Percentiles rank a stretch among this genome's conserved stretches.
Conservation (phyloP, 73 alveolate species). For the Paramecium caudatum region DNA sequence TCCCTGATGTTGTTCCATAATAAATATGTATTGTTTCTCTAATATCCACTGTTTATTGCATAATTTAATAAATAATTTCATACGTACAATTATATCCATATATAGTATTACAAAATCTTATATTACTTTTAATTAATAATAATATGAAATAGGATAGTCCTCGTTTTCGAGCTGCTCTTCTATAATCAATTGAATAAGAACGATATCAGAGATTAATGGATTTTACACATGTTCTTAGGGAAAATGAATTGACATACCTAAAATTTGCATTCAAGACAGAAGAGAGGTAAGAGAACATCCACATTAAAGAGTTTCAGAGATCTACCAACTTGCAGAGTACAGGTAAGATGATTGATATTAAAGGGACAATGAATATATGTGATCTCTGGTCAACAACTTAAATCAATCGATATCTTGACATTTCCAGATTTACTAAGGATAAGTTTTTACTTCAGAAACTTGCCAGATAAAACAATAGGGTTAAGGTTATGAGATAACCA, state of each 20-base stretch:
- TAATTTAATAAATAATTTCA: constrained; percentile 10
- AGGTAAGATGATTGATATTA: neutral
- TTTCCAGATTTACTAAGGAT: constrained; percentile 5
- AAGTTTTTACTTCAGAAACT: neutral
- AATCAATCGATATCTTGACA: neutral
- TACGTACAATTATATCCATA: constrained; percentile 46
- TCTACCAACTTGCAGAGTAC: neutral
- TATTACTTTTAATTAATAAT: no score
- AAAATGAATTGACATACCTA: neutral
- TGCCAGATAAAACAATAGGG: neutral
- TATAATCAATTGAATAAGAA: neutral
- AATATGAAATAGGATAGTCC: constrained; percentile 24
- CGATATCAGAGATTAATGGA: neutral
- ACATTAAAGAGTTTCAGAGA: neutral
- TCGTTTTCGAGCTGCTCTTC: neutral
- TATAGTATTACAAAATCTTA: no score
- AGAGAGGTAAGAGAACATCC: constrained; percentile 12
- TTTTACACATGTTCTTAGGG: neutral
- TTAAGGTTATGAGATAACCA: neutral
- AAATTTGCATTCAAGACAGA: constrained; percentile 1
- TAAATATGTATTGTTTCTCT: constrained; percentile 60
- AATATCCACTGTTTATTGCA: constrained; percentile 45
- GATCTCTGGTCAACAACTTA: neutral
- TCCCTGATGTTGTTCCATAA: constrained; percentile 77
- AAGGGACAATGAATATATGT: constrained; percentile 7